phyloP scores from a whole-genome alignment of 1,284 basidiomycete genomes.

The Cystobasidium sp. region DNA sequence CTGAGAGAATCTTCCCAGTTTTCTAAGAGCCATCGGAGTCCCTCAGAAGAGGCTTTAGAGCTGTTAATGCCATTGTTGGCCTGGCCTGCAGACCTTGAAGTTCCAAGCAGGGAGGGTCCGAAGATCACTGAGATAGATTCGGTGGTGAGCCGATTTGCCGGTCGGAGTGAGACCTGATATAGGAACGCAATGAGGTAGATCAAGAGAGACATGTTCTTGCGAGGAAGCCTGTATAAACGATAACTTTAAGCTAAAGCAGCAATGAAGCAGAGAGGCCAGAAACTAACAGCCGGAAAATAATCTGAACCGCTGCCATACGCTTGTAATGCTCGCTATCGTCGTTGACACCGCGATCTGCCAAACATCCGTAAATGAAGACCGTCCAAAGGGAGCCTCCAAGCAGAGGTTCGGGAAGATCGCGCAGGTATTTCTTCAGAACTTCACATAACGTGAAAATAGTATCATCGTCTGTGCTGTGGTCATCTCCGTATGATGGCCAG shows the following conservation, averaged over 20 bases:
- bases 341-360: constrained; percentile 49
- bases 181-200: constrained; percentile 70
- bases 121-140: constrained; percentile 57
- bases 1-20: constrained; percentile 44
- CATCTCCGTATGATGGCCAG: constrained; percentile 41
- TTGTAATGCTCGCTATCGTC: constrained; percentile 45
- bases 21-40: constrained; percentile 31
- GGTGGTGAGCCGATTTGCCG: constrained; percentile 55
- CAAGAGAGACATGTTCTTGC: constrained; percentile 64
- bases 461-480: constrained; percentile 25
- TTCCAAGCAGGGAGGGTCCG: constrained; percentile 54
- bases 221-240: constrained; percentile 59
- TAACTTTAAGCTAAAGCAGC: background rate
- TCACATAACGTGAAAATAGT: constrained; percentile 37
- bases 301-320: constrained; percentile 59
- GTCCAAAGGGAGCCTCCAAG: constrained; percentile 55
- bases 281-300: constrained; percentile 64
- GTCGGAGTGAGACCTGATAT: constrained; percentile 57
- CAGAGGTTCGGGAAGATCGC: constrained; percentile 61
- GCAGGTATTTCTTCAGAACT: constrained; percentile 63
- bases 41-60: constrained; percentile 20
- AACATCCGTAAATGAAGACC: constrained; percentile 55
- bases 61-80: background rate
- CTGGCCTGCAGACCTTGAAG: constrained; percentile 14
- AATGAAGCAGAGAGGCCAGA: background rate